phyloP scores from a whole-genome alignment of 1,139 yeast species.

The Tardiomyces digboiensis region DNA sequence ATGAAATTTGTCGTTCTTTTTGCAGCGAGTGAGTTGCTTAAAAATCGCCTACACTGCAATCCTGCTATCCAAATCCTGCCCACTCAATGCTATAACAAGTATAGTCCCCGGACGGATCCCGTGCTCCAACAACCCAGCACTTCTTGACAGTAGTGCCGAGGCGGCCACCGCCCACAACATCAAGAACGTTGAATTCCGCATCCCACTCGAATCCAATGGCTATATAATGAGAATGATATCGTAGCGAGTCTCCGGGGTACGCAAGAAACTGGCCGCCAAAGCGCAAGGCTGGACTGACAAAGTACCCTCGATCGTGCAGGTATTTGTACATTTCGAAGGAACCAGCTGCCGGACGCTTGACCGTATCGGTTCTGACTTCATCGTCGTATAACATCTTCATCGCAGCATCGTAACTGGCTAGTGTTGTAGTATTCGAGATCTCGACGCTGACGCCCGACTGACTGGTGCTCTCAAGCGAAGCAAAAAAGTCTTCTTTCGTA shows the following conservation, averaged over 20 bases:
- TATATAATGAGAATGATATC: constrained; percentile 82
- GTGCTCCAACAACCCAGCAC: constrained; percentile 60
- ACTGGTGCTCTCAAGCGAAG: neutral
- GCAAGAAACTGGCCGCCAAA: constrained; percentile 88
- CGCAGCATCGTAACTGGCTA: neutral
- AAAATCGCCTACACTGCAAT: neutral
- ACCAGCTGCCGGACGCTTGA: constrained; percentile 9
- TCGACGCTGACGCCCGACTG: neutral
- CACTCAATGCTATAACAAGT: constrained; percentile 29
- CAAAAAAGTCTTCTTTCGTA: neutral
- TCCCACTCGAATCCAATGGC: constrained; percentile 46
- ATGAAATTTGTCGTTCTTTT: too few relatives aligned
- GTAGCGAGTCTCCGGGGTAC: constrained; percentile 90
- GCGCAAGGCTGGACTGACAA: constrained; percentile 72
- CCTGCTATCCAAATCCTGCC: constrained; percentile 30
- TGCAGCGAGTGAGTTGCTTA: too few relatives aligned
- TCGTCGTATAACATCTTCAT: neutral
- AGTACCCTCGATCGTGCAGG: constrained; percentile 42
- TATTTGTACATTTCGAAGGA: constrained; percentile 30
- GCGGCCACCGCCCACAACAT: constrained; percentile 74
- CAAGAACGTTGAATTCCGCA: constrained; percentile 43
- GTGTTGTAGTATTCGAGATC: neutral
- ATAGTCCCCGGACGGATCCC: constrained; percentile 13
- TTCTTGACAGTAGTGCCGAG: constrained; percentile 91
- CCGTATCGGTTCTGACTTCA: neutral